Conservation (phyloP, 495 filamentous ascomycete genomes). For the Penicillium maclennaniae region DNA sequence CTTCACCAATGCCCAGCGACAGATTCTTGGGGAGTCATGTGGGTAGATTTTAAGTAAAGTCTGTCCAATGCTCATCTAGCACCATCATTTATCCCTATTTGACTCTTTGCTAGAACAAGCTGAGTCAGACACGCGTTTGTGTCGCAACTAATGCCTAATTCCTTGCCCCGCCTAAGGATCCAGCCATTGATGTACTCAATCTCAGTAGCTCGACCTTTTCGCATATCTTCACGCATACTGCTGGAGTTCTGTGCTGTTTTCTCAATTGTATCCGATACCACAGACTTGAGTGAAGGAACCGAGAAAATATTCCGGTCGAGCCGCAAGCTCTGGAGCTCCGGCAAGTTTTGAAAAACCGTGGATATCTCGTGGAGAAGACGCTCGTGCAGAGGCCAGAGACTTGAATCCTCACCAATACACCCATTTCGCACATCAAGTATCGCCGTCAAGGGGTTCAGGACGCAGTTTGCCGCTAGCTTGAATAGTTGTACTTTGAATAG, state of each 20-base stretch:
- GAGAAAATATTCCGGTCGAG: slow-evolving; percentile 46
- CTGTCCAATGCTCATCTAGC: background rate
- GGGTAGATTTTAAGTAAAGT: background rate
- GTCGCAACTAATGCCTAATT: slow-evolving; percentile 53
- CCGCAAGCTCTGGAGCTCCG: slow-evolving; percentile 53
- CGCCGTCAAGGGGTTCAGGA: slow-evolving; percentile 72
- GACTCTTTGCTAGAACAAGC: slow-evolving; percentile 49
- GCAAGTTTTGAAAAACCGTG: slow-evolving; percentile 48
- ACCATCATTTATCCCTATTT: background rate
- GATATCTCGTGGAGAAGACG: slow-evolving; percentile 55
- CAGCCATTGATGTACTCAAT: slow-evolving; percentile 77
- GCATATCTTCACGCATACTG: slow-evolving; percentile 72
- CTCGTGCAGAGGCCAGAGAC: slow-evolving; percentile 42
- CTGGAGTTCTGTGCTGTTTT: slow-evolving; percentile 62
- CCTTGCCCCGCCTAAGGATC: slow-evolving; percentile 56
- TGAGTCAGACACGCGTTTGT: slow-evolving; percentile 55
- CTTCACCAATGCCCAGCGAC: background rate
- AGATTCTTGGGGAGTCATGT: background rate
- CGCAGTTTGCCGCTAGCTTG: slow-evolving; percentile 66
- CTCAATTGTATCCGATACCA: slow-evolving; percentile 50
- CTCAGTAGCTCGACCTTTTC: slow-evolving; percentile 58
- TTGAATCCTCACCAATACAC: slow-evolving; percentile 49
- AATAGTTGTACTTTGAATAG: slow-evolving; percentile 54
- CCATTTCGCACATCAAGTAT: slow-evolving; percentile 67
- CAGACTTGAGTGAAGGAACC: slow-evolving; percentile 41